Conservation (phyloP, 1,284 basidiomycete genomes). For the Trichosporon faecale region DNA sequence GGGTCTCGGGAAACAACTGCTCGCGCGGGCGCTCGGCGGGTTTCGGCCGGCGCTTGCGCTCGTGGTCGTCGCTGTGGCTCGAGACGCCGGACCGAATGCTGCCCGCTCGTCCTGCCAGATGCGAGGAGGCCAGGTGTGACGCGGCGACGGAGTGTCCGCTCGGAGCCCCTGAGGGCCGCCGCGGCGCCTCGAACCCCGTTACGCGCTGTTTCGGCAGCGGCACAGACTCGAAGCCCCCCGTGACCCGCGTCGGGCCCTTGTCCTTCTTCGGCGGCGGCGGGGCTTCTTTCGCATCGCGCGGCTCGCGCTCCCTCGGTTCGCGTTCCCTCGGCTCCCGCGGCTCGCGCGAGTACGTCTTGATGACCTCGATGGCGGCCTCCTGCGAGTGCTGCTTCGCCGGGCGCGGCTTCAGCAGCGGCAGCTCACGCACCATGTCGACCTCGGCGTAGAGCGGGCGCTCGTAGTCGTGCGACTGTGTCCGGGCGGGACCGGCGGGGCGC, state of each 20-base stretch:
- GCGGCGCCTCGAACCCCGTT: slow-evolving; percentile 1
- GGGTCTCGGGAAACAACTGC: slow-evolving; percentile 47
- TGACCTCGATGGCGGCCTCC: slow-evolving; percentile 1
- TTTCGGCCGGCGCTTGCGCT: slow-evolving; percentile 18
- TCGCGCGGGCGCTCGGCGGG: slow-evolving; percentile 41
- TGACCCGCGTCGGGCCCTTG: slow-evolving; percentile 2
- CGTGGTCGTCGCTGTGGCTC: slow-evolving; percentile 10
- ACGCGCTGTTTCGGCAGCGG: background rate
- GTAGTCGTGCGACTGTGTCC: background rate
- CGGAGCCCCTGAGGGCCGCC: background rate
- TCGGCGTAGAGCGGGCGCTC: slow-evolving; percentile 6
- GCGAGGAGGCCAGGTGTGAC: background rate
- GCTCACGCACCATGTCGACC: slow-evolving; percentile 9
- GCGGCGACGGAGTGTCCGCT: slow-evolving; percentile 2
- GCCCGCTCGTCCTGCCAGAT: background rate
- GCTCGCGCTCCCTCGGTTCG: background rate
- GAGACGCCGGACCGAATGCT: slow-evolving; percentile 5
- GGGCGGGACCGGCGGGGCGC: background rate
- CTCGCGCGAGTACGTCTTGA: background rate
- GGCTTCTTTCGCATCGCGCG: background rate
- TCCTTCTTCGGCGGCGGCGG: background rate
- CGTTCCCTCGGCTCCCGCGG: background rate
- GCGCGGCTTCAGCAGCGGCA: slow-evolving; percentile 2
- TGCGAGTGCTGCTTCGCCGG: slow-evolving; percentile 6
- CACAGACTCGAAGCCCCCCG: slow-evolving; percentile 1